phyloP scores from a whole-genome alignment of 2,329 filamentous ascomycete genomes.

The Microdochium nivale region DNA sequence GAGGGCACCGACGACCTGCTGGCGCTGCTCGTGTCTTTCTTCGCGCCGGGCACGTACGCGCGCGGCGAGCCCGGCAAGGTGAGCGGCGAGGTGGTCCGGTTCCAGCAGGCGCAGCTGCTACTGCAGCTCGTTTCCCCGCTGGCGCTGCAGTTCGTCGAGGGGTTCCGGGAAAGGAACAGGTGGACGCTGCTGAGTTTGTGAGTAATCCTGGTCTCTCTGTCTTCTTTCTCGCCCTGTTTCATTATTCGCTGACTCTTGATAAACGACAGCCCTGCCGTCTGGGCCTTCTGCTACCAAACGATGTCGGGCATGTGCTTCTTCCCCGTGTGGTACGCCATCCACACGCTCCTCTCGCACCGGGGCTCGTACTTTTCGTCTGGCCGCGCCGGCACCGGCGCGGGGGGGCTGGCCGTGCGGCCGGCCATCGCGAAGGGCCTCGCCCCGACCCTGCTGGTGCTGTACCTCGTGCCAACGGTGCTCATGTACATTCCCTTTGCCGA shows the following conservation, averaged over 20 bases:
- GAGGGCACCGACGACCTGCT: neutral
- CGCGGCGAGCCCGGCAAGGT: neutral
- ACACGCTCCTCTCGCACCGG: neutral
- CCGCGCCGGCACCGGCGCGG: neutral
- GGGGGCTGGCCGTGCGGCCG: neutral
- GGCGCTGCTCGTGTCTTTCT: neutral
- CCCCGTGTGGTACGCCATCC: neutral
- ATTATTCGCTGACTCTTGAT: neutral
- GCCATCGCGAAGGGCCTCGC: neutral
- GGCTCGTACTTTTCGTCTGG: neutral
- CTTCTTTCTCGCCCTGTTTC: neutral
- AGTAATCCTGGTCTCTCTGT: neutral
- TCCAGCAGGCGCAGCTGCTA: neutral
- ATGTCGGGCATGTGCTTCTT: neutral
- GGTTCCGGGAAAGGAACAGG: neutral
- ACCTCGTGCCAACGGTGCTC: neutral
- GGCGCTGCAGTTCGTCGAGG: neutral
- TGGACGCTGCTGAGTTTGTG: neutral
- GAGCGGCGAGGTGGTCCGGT: neutral
- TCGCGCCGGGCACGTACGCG: neutral
- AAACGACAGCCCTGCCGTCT: neutral
- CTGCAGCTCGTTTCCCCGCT: neutral
- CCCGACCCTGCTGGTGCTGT: neutral
- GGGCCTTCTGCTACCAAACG: neutral
- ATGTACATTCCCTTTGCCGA: neutral